Conservation (phyloP, 768 basidiomycete genomes). For the Tylopilus subfusipes region DNA sequence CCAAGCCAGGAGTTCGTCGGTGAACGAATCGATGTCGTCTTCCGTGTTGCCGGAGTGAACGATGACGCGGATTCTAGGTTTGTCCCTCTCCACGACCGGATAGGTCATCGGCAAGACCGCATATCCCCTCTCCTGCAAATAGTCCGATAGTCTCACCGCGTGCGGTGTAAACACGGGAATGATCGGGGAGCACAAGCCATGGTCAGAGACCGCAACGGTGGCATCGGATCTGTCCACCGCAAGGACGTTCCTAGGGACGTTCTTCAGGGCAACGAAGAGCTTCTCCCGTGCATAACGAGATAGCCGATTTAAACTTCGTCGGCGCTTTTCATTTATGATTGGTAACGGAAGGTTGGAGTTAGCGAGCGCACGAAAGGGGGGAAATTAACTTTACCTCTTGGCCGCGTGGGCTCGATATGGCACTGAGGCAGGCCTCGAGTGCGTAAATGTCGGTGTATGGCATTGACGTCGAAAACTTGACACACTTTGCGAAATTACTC, state of each 20-base stretch:
- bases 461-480: slow-evolving; percentile 23
- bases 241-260: slow-evolving; percentile 7
- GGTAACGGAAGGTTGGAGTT: neutral
- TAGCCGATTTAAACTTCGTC: slow-evolving; percentile 5
- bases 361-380: neutral
- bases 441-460: slow-evolving; percentile 20
- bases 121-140: slow-evolving; percentile 15
- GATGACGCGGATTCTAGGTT: slow-evolving; percentile 16
- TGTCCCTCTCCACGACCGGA: slow-evolving; percentile 9
- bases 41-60: slow-evolving; percentile 19
- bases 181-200: slow-evolving; percentile 15
- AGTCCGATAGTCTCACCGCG: slow-evolving; percentile 7
- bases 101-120: slow-evolving; percentile 7
- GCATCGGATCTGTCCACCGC: neutral
- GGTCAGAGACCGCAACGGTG: neutral
- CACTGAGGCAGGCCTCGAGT: slow-evolving; percentile 41
- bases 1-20: slow-evolving; percentile 13
- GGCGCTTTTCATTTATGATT: slow-evolving; percentile 10
- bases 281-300: slow-evolving; percentile 14
- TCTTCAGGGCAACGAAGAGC: slow-evolving; percentile 1
- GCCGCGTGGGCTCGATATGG: slow-evolving; percentile 12
- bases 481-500: slow-evolving; percentile 16
- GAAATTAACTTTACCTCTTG: slow-evolving; percentile 16
- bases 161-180: slow-evolving; percentile 18
- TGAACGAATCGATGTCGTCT: slow-evolving; percentile 11